A percentile compares a stretch with the other conserved stretches of the same genome.
Evolutionary conservation across 352 stramenopile species (phyloP).

Genomic region (Phytophthora sojae): DNA sequence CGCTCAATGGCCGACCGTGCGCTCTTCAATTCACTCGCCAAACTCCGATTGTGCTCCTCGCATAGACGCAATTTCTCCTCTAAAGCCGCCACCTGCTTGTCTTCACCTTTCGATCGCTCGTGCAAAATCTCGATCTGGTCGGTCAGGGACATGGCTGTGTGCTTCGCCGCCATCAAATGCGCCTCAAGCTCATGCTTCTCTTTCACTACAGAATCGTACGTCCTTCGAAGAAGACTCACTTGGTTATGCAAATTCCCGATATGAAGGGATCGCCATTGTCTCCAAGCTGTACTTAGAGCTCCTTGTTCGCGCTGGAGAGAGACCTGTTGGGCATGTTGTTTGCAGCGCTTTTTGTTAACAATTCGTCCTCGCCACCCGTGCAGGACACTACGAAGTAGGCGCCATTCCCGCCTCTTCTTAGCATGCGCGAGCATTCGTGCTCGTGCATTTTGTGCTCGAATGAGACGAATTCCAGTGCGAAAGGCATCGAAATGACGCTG

Average conservation of each 20-base stretch:
- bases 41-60: conserved; percentile 36
- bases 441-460: conserved; percentile 32
- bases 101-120: conserved; percentile 35
- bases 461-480: conserved; percentile 36
- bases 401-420: conserved; percentile 34
- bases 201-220: conserved; percentile 22
- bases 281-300: conserved; percentile 45
- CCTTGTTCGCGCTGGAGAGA: conserved; percentile 20
- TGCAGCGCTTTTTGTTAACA: conserved; percentile 30
- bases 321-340: conserved; percentile 28
- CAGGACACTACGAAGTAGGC: conserved; percentile 28
- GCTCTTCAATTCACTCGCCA: conserved; percentile 34
- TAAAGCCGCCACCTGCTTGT: conserved; percentile 38
- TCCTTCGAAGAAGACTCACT: conserved; percentile 25
- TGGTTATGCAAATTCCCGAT: conserved; percentile 23
- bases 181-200: conserved; percentile 60
- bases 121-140: conserved; percentile 48
- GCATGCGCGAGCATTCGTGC: conserved; percentile 38
- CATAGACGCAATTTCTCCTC: conserved; percentile 42
- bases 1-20: conserved; percentile 24
- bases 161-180: conserved; percentile 48
- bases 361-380: conserved; percentile 28
- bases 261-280: conserved; percentile 44
- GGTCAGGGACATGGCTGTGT: conserved; percentile 45
- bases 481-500: conserved; percentile 66